These are phyloP conservation scores for Phoma sp. DNA, from an alignment of 2,329 filamentous ascomycete species.

Conservation along the genomic window DNA sequence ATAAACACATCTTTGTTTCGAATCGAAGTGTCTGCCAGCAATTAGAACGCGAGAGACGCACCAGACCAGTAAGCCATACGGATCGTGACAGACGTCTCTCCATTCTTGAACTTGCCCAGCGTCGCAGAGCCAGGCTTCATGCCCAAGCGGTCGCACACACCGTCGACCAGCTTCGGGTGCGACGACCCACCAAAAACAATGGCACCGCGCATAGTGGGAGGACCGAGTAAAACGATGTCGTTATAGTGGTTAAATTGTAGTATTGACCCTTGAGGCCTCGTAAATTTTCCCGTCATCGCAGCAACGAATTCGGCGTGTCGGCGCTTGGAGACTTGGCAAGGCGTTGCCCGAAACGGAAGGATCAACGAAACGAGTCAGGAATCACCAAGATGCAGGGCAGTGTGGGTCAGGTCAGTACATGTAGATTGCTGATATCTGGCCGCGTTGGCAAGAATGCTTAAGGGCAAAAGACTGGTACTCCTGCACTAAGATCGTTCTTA, in stretches of 20 bases:
- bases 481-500: background rate
- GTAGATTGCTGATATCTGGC: background rate
- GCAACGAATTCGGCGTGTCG: conserved; percentile 18
- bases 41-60: conserved; percentile 24
- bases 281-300: conserved; percentile 37
- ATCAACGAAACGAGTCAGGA: conserved; percentile 8
- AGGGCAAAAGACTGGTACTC: background rate
- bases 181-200: conserved; percentile 73
- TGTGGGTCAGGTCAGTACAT: background rate
- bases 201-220: conserved; percentile 67
- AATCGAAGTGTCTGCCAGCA: conserved; percentile 67
- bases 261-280: conserved; percentile 24
- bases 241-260: conserved; percentile 36
- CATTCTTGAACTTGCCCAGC: conserved; percentile 72
- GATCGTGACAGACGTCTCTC: conserved; percentile 74
- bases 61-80: conserved; percentile 49
- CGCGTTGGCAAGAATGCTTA: background rate
- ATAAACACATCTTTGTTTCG: conserved; percentile 99
- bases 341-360: conserved; percentile 8
- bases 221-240: conserved; percentile 41
- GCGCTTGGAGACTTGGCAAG: conserved; percentile 9
- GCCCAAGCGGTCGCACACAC: conserved; percentile 71
- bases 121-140: conserved; percentile 66
- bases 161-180: conserved; percentile 69
- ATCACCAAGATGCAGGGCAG: conserved; percentile 3